A percentile compares a stretch with the other conserved stretches of the same genome.
Conservation (phyloP, 768 basidiomycete species). For the Floccularia luteovirens region DNA sequence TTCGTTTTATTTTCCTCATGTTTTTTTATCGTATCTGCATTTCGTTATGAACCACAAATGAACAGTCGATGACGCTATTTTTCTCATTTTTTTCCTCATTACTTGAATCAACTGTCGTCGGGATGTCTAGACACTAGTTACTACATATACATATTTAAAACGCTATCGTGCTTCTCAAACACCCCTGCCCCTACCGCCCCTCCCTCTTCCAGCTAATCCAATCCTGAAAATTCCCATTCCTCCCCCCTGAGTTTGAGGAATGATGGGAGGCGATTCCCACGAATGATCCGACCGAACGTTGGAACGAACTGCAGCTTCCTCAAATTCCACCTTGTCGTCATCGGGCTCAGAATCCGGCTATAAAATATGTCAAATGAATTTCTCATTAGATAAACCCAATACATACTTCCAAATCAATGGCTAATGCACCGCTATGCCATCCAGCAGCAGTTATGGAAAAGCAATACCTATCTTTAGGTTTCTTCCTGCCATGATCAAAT, state of each 20-base stretch:
- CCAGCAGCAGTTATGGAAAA: slow-evolving; percentile 78
- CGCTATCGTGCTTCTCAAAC: background rate
- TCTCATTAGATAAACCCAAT: slow-evolving; percentile 3
- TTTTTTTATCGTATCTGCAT: no score
- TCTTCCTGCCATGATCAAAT: slow-evolving; percentile 55
- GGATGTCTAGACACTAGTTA: no score
- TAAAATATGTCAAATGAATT: slow-evolving; percentile 9
- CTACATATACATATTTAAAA: no score
- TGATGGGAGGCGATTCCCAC: slow-evolving; percentile 15
- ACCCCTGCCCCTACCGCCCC: background rate
- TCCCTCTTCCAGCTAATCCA: slow-evolving; percentile 53
- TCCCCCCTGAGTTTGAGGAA: slow-evolving; percentile 15
- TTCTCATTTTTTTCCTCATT: no score
- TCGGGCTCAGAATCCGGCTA: slow-evolving; percentile 20
- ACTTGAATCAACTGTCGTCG: no score
- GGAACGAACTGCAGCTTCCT: slow-evolving; percentile 12
- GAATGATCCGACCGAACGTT: background rate
- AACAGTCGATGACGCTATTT: no score
- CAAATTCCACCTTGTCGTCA: slow-evolving; percentile 27
- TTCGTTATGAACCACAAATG: no score
- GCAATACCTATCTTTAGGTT: slow-evolving; percentile 56
- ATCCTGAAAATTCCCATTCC: slow-evolving; percentile 49
- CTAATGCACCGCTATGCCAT: slow-evolving; percentile 89
- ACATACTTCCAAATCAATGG: slow-evolving; percentile 74
- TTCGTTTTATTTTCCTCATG: no score